Conservation (phyloP, 2,329 filamentous ascomycete genomes). For the Sclerotinia nivalis region DNA sequence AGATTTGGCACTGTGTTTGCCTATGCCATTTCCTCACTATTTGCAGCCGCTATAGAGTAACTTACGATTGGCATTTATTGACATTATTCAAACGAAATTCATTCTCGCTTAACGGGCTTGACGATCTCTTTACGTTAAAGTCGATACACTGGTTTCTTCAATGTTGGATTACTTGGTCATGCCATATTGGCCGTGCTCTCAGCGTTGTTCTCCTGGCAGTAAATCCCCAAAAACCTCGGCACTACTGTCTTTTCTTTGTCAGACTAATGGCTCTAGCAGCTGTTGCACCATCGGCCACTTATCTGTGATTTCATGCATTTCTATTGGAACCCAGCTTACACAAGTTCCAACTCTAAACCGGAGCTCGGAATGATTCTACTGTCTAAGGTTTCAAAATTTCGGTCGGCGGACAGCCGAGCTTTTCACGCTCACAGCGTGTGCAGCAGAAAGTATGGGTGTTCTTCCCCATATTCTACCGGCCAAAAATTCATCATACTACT, state of each 20-base stretch:
- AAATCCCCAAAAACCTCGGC: neutral
- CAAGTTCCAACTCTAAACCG: neutral
- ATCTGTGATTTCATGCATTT: slow-evolving; percentile 12
- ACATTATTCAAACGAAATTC: slow-evolving; percentile 23
- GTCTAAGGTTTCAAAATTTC: neutral
- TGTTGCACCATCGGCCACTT: slow-evolving; percentile 14
- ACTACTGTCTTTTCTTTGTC: neutral
- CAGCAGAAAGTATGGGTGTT: neutral
- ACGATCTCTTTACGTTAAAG: slow-evolving; percentile 26
- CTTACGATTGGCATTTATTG: slow-evolving; percentile 29
- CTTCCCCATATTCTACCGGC: neutral
- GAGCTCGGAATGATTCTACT: neutral
- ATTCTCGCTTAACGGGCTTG: slow-evolving; percentile 22
- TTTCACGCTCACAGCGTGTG: neutral
- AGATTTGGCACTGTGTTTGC: slow-evolving; percentile 28
- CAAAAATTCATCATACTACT: neutral
- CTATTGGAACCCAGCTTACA: neutral
- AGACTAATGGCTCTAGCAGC: slow-evolving; percentile 15
- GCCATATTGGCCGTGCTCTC: neutral
- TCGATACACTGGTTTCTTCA: slow-evolving; percentile 23
- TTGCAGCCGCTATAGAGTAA: slow-evolving; percentile 19
- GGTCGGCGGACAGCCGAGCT: neutral
- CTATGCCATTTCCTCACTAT: slow-evolving; percentile 21
- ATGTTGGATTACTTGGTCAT: slow-evolving; percentile 12
- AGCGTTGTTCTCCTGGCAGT: no score